A percentile compares a stretch with the other conserved stretches of the same genome.
Evolutionary conservation across 1,139 yeast genomes (phyloP).

Genomic region (Yamadazyma mexicana): DNA sequence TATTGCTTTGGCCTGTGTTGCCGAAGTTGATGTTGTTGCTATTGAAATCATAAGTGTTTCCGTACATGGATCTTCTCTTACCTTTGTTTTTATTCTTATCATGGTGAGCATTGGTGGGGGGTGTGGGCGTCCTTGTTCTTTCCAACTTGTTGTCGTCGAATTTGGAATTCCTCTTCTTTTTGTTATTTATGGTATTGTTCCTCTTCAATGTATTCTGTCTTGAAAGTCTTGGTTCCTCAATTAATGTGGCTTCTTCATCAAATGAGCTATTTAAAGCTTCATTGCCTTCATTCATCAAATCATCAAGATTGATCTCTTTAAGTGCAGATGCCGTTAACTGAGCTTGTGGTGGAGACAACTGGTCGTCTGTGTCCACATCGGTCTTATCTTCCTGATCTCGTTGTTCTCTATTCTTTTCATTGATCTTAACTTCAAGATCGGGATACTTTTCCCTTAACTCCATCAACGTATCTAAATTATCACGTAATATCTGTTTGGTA

Average conservation of each 20-base stretch:
- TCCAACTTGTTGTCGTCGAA: slow-evolving; percentile 13
- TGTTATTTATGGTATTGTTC: slow-evolving; percentile 24
- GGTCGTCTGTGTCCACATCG: background rate
- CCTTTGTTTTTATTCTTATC: slow-evolving; percentile 15
- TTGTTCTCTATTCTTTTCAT: slow-evolving; percentile 10
- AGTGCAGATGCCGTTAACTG: slow-evolving; percentile 4
- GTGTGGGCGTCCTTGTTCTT: slow-evolving; percentile 27
- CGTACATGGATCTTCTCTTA: slow-evolving; percentile 19
- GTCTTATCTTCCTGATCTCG: slow-evolving; percentile 22
- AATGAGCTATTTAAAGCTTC: slow-evolving; percentile 35
- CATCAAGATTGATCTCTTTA: slow-evolving; percentile 34
- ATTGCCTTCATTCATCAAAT: slow-evolving; percentile 33
- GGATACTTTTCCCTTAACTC: slow-evolving; percentile 36
- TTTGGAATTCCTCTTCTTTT: slow-evolving; percentile 23
- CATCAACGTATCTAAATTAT: slow-evolving; percentile 31
- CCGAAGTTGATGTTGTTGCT: slow-evolving; percentile 6
- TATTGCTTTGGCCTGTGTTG: slow-evolving; percentile 11
- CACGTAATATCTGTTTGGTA: slow-evolving; percentile 34
- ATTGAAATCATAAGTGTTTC: slow-evolving; percentile 15
- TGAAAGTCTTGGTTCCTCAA: slow-evolving; percentile 25
- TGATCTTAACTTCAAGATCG: slow-evolving; percentile 33
- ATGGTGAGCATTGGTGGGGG: slow-evolving; percentile 19
- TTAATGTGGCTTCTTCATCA: slow-evolving; percentile 37
- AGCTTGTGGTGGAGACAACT: background rate
- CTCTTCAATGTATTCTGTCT: slow-evolving; percentile 30